Conservation (phyloP, 345 rosid species). For the Linum tenue region DNA sequence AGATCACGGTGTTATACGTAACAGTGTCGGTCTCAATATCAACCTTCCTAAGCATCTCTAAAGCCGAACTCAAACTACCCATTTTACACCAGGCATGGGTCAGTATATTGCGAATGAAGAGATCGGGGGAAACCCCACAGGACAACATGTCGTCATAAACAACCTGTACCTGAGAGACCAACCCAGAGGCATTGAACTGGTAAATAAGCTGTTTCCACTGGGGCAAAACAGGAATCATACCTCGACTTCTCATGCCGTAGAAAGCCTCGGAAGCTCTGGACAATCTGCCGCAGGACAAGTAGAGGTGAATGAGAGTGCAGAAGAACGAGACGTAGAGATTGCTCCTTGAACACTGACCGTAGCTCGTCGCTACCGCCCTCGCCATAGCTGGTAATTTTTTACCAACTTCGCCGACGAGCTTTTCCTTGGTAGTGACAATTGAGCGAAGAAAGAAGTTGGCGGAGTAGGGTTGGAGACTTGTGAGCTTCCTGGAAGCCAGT, state of each 20-base stretch:
- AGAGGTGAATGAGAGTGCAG: slow-evolving; percentile 59
- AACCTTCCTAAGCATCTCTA: slow-evolving; percentile 45
- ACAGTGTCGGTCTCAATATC: slow-evolving; percentile 43
- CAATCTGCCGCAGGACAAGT: slow-evolving; percentile 51
- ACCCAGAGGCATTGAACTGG: slow-evolving; percentile 47
- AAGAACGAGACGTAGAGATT: slow-evolving; percentile 52
- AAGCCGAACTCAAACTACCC: slow-evolving; percentile 46
- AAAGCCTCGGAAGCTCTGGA: slow-evolving; percentile 49
- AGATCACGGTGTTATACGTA: slow-evolving; percentile 63
- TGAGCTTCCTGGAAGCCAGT: background rate
- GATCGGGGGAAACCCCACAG: slow-evolving; percentile 50
- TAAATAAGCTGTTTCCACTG: slow-evolving; percentile 54
- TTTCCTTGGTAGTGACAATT: background rate
- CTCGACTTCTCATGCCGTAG: slow-evolving; percentile 45
- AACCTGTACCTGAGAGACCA: slow-evolving; percentile 59
- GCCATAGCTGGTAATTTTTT: background rate
- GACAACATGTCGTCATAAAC: slow-evolving; percentile 57
- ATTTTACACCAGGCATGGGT: slow-evolving; percentile 71
- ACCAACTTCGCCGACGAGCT: background rate
- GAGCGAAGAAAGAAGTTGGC: background rate
- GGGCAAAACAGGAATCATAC: slow-evolving; percentile 36
- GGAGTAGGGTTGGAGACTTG: background rate
- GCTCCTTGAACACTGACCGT: background rate
- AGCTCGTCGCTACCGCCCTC: background rate
- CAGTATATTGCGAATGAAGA: slow-evolving; percentile 59